Conservation (phyloP, 2,329 filamentous ascomycete genomes). For the Mycogone perniciosa region DNA sequence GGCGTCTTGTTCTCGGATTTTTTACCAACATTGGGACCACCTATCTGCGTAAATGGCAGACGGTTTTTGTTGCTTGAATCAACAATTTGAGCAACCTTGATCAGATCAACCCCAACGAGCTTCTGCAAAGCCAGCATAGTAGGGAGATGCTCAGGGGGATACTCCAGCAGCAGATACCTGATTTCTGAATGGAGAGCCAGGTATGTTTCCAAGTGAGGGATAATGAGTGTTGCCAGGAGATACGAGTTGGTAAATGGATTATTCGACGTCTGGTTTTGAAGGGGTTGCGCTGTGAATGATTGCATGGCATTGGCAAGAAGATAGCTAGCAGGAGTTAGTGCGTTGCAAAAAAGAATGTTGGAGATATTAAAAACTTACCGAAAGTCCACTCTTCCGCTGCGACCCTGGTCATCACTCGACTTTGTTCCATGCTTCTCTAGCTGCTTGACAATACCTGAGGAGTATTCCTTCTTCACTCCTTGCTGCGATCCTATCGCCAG, state of each 20-base stretch:
- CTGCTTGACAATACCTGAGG: constrained; percentile 41
- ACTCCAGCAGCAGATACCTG: constrained; percentile 54
- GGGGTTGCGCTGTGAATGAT: constrained; percentile 45
- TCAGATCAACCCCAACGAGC: constrained; percentile 47
- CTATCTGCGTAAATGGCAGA: constrained; percentile 34
- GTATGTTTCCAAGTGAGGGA: constrained; percentile 56
- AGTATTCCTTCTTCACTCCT: constrained; percentile 45
- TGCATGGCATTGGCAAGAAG: constrained; percentile 57
- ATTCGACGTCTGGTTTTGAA: constrained; percentile 43
- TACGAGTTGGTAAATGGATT: constrained; percentile 50
- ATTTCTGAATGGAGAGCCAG: constrained; percentile 46
- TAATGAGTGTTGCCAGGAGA: constrained; percentile 50
- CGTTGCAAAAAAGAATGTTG: not conserved
- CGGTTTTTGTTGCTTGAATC: constrained; percentile 34
- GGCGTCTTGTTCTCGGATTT: constrained; percentile 20
- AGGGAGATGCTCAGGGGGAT: constrained; percentile 48
- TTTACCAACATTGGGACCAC: constrained; percentile 26
- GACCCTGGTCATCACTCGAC: constrained; percentile 37
- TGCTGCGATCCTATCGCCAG: constrained; percentile 53
- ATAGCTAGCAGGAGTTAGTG: constrained; percentile 37
- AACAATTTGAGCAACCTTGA: constrained; percentile 55
- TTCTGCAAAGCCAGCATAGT: constrained; percentile 53
- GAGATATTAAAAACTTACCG: constrained; percentile 35
- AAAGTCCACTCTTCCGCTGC: constrained; percentile 53
- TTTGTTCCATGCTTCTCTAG: constrained; percentile 51